Conservation (phyloP, 2,329 filamentous ascomycete species). For the Paecilomyces formosus region DNA sequence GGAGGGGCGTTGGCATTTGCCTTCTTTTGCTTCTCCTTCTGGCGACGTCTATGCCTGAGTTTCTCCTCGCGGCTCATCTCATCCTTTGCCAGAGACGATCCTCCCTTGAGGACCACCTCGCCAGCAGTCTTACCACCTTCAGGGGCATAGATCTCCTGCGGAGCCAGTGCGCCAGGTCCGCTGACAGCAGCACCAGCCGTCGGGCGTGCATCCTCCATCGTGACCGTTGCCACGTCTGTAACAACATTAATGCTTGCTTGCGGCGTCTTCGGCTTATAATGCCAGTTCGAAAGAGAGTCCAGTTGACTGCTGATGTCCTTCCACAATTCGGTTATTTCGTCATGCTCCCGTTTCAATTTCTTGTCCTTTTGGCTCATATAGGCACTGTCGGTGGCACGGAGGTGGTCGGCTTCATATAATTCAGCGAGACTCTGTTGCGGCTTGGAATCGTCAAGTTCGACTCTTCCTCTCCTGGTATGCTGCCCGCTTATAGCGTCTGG, state of each 20-base stretch:
- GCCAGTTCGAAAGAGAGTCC: slow-evolving; percentile 85
- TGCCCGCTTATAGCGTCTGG: slow-evolving; percentile 64
- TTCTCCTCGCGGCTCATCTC: slow-evolving; percentile 89
- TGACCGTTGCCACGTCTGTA: slow-evolving; percentile 80
- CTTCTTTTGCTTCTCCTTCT: slow-evolving; percentile 76
- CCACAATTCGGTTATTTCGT: slow-evolving; percentile 78
- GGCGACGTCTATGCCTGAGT: slow-evolving; percentile 63
- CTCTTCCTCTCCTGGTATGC: slow-evolving; percentile 59
- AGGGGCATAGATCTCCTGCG: slow-evolving; percentile 89
- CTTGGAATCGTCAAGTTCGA: slow-evolving; percentile 82
- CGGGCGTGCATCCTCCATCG: slow-evolving; percentile 92
- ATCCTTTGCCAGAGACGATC: slow-evolving; percentile 68
- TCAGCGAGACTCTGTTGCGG: slow-evolving; percentile 82
- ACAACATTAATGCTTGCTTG: slow-evolving; percentile 79
- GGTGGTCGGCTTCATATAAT: slow-evolving; percentile 88
- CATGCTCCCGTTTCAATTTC: slow-evolving; percentile 72
- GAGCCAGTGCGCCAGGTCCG: slow-evolving; percentile 66
- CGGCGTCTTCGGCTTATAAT: slow-evolving; percentile 85
- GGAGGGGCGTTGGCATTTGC: slow-evolving; percentile 42
- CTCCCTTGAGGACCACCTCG: slow-evolving; percentile 71
- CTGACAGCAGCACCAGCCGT: slow-evolving; percentile 61
- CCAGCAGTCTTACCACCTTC: slow-evolving; percentile 55
- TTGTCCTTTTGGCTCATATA: slow-evolving; percentile 78
- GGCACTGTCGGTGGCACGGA: slow-evolving; percentile 67
- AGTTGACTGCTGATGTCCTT: slow-evolving; percentile 70